A percentile compares a stretch with the other conserved stretches of the same genome.
Evolutionary conservation across 768 basidiomycete species (phyloP).

Genomic region (Leccinum variicolor): DNA sequence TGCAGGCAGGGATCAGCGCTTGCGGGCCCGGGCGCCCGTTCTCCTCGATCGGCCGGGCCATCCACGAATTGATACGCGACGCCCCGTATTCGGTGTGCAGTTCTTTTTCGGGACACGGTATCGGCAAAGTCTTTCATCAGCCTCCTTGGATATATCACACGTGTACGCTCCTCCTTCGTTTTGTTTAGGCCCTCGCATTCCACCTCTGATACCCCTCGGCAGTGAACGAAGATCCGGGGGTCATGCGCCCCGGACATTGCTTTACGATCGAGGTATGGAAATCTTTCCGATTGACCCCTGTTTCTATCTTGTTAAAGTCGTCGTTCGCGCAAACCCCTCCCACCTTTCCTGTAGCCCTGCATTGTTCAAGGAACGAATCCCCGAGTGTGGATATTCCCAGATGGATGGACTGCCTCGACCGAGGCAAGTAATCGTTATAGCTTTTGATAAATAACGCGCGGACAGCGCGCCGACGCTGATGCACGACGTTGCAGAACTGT

Average conservation of each 20-base stretch:
- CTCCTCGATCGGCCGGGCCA: conserved; percentile 66
- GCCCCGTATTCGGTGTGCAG: conserved; percentile 56
- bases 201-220: neutral
- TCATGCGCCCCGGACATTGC: conserved; percentile 83
- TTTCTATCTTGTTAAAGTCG: no score
- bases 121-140: conserved; percentile 76
- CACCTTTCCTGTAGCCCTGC: conserved; percentile 47
- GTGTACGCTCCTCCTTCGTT: conserved; percentile 38
- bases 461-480: neutral
- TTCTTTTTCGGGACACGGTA: conserved; percentile 84
- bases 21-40: conserved; percentile 76
- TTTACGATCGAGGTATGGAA: conserved; percentile 83
- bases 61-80: conserved; percentile 46
- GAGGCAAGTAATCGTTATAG: conserved; percentile 45
- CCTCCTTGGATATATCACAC: conserved; percentile 82
- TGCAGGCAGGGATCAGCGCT: conserved; percentile 64
- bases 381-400: conserved; percentile 75
- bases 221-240: conserved; percentile 82
- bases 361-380: conserved; percentile 75
- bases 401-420: conserved; percentile 92
- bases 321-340: no score
- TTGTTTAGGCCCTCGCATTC: neutral
- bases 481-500: conserved; percentile 51
- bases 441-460: neutral
- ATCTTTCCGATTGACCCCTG: no score